phyloP scores from a whole-genome alignment of 2,329 filamentous ascomycete genomes.

The Aspergillus sp. region DNA sequence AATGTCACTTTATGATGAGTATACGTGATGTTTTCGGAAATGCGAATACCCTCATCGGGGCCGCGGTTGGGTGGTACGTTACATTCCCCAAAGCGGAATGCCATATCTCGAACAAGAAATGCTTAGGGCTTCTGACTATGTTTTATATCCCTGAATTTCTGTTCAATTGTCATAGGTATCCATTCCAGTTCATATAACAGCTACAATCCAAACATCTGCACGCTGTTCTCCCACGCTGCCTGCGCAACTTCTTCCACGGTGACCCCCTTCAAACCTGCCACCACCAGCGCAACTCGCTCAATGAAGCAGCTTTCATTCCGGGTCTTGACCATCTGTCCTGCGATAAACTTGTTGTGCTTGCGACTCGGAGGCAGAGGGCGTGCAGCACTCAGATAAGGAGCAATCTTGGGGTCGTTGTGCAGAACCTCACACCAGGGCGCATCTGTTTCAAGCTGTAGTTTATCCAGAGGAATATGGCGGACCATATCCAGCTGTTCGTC shows the following conservation, averaged over 20 bases:
- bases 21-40: too few relatives aligned
- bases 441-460: conserved; percentile 46
- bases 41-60: too few relatives aligned
- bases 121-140: too few relatives aligned
- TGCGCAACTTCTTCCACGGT: conserved; percentile 40
- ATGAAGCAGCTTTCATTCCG: conserved; percentile 49
- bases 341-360: conserved; percentile 48
- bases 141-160: too few relatives aligned
- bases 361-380: conserved; percentile 36
- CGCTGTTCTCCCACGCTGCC: conserved; percentile 35
- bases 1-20: too few relatives aligned
- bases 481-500: conserved; percentile 41
- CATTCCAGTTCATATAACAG: too few relatives aligned
- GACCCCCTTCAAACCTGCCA: conserved; percentile 45
- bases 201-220: conserved; percentile 24
- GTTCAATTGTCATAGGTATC: too few relatives aligned
- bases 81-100: too few relatives aligned
- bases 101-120: too few relatives aligned
- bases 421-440: conserved; percentile 46
- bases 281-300: conserved; percentile 43
- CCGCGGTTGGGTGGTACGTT: too few relatives aligned
- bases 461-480: conserved; percentile 34
- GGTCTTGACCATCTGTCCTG: conserved; percentile 43
- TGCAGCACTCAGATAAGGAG: conserved; percentile 38
- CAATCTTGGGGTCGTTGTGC: conserved; percentile 30